Evolutionary conservation across 1,139 yeast species (phyloP).

Genomic region (Suhomyces chickasaworum): DNA sequence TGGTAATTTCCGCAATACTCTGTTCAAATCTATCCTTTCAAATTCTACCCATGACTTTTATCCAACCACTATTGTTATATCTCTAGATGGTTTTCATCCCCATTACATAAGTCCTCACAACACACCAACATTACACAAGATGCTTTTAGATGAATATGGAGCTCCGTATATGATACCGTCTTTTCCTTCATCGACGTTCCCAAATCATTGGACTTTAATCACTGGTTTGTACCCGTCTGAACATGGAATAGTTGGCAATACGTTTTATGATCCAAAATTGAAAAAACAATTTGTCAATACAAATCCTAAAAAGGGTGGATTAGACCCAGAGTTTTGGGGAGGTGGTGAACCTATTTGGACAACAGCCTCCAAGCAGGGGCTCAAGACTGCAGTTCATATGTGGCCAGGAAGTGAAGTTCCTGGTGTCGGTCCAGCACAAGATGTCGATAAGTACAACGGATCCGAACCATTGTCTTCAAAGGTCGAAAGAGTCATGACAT

Average conservation of each 20-base stretch:
- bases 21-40: constrained; percentile 28
- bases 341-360: constrained; percentile 92
- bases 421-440: constrained; percentile 45
- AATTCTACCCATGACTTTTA: constrained; percentile 76
- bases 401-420: constrained; percentile 93
- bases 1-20: background rate
- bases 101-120: constrained; percentile 67
- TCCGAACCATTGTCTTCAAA: constrained; percentile 62
- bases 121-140: constrained; percentile 71
- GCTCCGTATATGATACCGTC: constrained; percentile 86
- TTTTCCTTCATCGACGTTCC: constrained; percentile 87
- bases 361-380: constrained; percentile 67
- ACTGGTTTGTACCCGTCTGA: constrained; percentile 84
- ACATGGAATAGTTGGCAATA: constrained; percentile 87
- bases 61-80: constrained; percentile 76
- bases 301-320: constrained; percentile 55
- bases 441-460: constrained; percentile 64
- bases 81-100: constrained; percentile 90
- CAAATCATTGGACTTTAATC: constrained; percentile 88
- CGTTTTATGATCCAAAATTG: constrained; percentile 66
- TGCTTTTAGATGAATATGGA: constrained; percentile 58
- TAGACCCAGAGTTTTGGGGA: constrained; percentile 68
- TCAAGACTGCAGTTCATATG: constrained; percentile 83
- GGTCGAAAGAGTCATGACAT: constrained; percentile 55
- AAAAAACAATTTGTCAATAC: constrained; percentile 65